Conservation (phyloP, 768 basidiomycete genomes). For the Gymnopilus dilepis region DNA sequence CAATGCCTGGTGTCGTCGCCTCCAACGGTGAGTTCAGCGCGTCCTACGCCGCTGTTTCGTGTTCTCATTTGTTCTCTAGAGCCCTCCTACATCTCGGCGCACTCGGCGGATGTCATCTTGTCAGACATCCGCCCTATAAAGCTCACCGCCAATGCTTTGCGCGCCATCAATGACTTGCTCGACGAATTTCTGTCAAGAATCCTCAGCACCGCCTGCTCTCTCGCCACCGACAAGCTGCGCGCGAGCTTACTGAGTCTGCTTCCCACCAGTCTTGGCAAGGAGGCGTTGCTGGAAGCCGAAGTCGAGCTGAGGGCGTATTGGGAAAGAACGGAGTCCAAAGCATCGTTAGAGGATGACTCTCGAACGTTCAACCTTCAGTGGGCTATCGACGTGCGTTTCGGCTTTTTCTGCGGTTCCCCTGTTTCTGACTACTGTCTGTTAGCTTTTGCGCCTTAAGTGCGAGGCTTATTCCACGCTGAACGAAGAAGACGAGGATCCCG, state of each 20-base stretch:
- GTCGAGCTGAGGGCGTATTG: constrained; percentile 90
- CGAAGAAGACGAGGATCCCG: constrained; percentile 77
- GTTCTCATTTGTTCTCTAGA: constrained; percentile 38
- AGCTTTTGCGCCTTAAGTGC: constrained; percentile 86
- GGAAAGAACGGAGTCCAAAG: constrained; percentile 63
- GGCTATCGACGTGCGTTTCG: constrained; percentile 68
- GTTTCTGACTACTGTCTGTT: constrained; percentile 18
- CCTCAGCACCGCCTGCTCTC: constrained; percentile 66
- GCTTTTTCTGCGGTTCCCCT: constrained; percentile 10
- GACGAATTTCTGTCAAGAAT: constrained; percentile 85
- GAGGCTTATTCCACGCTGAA: constrained; percentile 88
- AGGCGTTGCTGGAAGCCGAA: constrained; percentile 91
- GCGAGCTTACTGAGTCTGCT: constrained; percentile 72
- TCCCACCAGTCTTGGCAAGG: constrained; percentile 86
- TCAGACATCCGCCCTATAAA: constrained; percentile 93
- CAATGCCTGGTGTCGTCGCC: constrained; percentile 52
- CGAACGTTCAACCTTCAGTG: constrained; percentile 72
- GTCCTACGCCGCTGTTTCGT: constrained; percentile 8
- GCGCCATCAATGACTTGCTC: constrained; percentile 77
- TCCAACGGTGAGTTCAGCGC: constrained; percentile 43
- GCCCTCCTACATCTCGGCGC: constrained; percentile 79
- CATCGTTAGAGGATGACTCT: constrained; percentile 52
- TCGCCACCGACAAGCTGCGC: constrained; percentile 77
- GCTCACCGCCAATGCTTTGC: constrained; percentile 79
- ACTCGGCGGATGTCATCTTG: constrained; percentile 89